phyloP scores from a whole-genome alignment of 345 rosid genomes.

The Citropsis articulata region DNA sequence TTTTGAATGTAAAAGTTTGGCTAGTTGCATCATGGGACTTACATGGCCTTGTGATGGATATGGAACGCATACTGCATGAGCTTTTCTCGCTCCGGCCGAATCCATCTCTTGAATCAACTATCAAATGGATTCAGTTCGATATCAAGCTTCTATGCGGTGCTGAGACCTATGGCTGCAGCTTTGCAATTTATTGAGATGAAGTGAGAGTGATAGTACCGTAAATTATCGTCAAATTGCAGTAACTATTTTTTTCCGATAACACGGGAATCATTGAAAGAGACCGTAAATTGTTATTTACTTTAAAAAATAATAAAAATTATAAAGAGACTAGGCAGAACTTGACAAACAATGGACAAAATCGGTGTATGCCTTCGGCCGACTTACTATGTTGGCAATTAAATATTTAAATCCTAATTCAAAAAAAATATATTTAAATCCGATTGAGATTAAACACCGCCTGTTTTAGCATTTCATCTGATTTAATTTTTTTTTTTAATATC shows the following conservation, averaged over 20 bases:
- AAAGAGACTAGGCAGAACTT: too few relatives aligned
- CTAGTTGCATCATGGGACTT: constrained; percentile 20
- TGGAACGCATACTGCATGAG: constrained; percentile 26
- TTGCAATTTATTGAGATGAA: not conserved
- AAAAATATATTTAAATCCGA: too few relatives aligned
- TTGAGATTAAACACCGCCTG: too few relatives aligned
- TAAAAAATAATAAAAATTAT: too few relatives aligned
- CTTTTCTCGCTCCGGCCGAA: not conserved
- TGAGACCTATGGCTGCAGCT: not conserved
- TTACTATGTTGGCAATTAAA: too few relatives aligned
- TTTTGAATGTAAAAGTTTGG: constrained; percentile 21
- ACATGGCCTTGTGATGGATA: constrained; percentile 29
- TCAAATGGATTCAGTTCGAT: not conserved
- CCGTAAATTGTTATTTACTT: too few relatives aligned
- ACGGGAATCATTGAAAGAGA: not conserved
- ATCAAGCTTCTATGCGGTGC: not conserved
- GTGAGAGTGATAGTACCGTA: not conserved
- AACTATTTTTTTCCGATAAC: not conserved
- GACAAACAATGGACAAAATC: too few relatives aligned
- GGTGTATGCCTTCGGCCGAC: too few relatives aligned
- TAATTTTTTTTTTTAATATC: too few relatives aligned
- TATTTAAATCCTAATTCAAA: too few relatives aligned
- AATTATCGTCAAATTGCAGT: too few relatives aligned
- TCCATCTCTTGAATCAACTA: not conserved
- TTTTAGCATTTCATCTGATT: too few relatives aligned